Base-by-base conservation (phyloP, 495 filamentous ascomycete genomes). In the Thozetella sp. region DNA sequence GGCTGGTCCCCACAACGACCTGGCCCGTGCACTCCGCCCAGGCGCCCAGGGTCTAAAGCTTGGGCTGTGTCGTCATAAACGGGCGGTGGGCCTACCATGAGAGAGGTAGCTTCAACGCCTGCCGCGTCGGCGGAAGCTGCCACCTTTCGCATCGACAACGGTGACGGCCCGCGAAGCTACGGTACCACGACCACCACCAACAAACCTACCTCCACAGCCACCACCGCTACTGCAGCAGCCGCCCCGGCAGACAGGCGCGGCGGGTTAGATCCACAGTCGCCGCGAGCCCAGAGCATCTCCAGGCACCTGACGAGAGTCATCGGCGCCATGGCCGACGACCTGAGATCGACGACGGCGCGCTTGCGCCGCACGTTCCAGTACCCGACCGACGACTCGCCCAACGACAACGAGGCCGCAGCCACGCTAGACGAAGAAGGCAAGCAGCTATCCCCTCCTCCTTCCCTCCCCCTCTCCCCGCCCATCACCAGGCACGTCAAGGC, bases 371-470 rank as follows among this genome's bases (percentile, higher is more conserved):
- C 83, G 17, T 89, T 90, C 70, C 81, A 76, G 13, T 90, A 90
- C 76, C 82, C 84, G 4, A 70, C 76, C 43, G 84, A 86, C 65
- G 75, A 76, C 11, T 48, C 43, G 9, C 20, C 43, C 43, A 77
- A 78, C 55, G 58, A 61, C 27, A 17, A 57, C 54, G 43, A 60
- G 15, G 27, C 57, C n/a, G 79, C 80, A 20, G 76, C 83, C 58
- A 79, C 86, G 57, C 64, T 88, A 27, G 88, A 90, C 61, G 88
- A 90, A 67, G 80, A 90, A 81, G 85, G 85, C 86, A 51, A 55
- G 58, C 40, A 19, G 22, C 26, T 17, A 17, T 37, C 22, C 23
- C 40, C 19, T 25, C 55, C 45, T 43, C 26, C 54, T 43, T 57
- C 58, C 6, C 58, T 52, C 12, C 26, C 25, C 55, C 24, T 13